phyloP scores from a whole-genome alignment of 108 stramenopile species.

The Cylindrotheca closterium region DNA sequence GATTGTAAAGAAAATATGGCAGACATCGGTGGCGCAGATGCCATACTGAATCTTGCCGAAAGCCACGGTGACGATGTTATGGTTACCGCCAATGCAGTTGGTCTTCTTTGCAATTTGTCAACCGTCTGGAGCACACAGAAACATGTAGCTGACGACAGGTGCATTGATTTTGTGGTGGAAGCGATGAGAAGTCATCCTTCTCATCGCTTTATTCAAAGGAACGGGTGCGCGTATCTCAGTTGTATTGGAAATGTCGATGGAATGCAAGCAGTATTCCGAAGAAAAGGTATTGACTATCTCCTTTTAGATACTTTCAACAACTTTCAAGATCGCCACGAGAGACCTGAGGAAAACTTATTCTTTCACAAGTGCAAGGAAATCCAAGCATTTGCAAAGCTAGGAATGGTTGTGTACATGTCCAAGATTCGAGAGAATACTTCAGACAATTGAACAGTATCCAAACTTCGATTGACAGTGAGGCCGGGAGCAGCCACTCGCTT shows the following conservation, averaged over 20 bases:
- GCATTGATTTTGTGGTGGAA: neutral
- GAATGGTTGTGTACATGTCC: neutral
- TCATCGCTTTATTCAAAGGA: neutral
- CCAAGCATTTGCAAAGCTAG: neutral
- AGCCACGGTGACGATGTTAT: neutral
- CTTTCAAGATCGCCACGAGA: neutral
- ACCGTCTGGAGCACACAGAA: neutral
- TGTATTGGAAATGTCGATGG: neutral
- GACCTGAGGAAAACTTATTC: neutral
- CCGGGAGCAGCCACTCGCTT: too few species aligned
- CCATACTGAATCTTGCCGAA: neutral
- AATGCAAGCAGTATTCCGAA: neutral
- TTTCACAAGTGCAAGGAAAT: neutral
- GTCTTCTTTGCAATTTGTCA: neutral
- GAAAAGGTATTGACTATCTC: neutral
- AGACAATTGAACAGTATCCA: neutral
- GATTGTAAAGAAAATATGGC: neutral
- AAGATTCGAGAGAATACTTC: neutral
- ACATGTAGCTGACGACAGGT: neutral
- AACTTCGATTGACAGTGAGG: too few species aligned
- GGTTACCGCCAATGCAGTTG: neutral
- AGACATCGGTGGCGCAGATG: neutral
- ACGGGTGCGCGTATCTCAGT: neutral
- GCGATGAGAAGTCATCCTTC: neutral
- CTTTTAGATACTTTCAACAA: neutral